phyloP scores from a whole-genome alignment of 345 rosid species.

The Eucalyptus tenuipes region DNA sequence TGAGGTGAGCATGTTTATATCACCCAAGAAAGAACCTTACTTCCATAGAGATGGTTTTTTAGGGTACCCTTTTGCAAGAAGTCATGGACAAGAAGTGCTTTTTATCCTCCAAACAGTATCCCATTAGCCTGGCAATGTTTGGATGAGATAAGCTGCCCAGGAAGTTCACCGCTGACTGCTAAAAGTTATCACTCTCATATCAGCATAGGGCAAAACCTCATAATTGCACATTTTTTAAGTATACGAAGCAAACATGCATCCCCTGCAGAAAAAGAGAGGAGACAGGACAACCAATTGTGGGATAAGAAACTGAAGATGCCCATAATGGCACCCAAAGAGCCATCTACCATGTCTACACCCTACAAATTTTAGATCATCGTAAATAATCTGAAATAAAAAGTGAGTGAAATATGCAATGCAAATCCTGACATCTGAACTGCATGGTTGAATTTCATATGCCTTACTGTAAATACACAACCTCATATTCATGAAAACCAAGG shows the following conservation, averaged over 20 bases:
- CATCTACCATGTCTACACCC: background rate
- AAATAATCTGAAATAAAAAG: background rate
- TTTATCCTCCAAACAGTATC: background rate
- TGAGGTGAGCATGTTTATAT: background rate
- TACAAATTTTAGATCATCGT: background rate
- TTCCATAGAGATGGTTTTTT: conserved; percentile 1
- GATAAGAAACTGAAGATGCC: background rate
- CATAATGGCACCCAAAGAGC: background rate
- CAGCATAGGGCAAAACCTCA: background rate
- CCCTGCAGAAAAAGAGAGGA: background rate
- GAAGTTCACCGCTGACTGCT: background rate
- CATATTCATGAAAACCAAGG: background rate
- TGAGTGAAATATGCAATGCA: background rate
- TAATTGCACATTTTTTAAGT: background rate
- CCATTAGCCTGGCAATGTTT: background rate
- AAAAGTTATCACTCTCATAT: background rate
- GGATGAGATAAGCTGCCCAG: conserved; percentile 1
- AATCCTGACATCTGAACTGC: background rate
- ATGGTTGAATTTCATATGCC: background rate
- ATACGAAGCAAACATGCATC: background rate
- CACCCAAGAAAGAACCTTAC: background rate
- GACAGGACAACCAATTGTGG: background rate
- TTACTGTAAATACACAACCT: background rate
- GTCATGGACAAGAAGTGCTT: background rate
- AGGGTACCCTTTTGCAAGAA: conserved; percentile 1